Percentiles rank a stretch among this genome's conserved stretches.
Evolutionary conservation across 176 grass and related monocot species (phyloP).

Genomic region (Eragrostis curvula): DNA sequence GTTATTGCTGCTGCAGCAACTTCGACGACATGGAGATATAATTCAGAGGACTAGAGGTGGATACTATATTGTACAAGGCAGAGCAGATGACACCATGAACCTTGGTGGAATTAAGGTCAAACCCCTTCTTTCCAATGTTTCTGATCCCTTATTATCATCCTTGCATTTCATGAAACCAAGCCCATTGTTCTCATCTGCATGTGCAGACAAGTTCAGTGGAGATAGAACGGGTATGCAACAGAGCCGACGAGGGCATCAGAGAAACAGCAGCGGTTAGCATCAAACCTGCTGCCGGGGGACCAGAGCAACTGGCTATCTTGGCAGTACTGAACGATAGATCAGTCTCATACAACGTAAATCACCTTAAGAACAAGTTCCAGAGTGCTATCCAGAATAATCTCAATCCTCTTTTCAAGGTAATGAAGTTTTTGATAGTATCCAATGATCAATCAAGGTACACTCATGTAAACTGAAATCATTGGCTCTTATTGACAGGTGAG

Average conservation of each 20-base stretch:
- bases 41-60: constrained; percentile 86
- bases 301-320: constrained; percentile 82
- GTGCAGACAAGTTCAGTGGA: constrained; percentile 91
- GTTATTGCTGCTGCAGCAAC: constrained; percentile 50
- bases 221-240: constrained; percentile 83
- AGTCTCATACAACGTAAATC: constrained; percentile 30
- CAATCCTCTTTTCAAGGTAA: constrained; percentile 97
- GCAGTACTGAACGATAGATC: constrained; percentile 72
- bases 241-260: constrained; percentile 65
- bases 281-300: constrained; percentile 67
- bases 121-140: background rate
- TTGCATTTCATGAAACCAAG: constrained; percentile 23
- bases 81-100: constrained; percentile 97
- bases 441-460: background rate
- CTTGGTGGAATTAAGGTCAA: constrained; percentile 95
- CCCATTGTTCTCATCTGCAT: constrained; percentile 14
- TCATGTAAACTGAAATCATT: background rate
- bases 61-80: constrained; percentile 88
- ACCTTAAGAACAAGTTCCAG: constrained; percentile 78
- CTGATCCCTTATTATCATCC: background rate
- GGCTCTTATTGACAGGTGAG: constrained; percentile 58
- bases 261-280: constrained; percentile 88
- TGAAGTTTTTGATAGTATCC: background rate
- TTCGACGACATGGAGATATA: constrained; percentile 92
- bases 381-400: constrained; percentile 83